phyloP scores from a whole-genome alignment of 768 basidiomycete species.

The Lepiota brunneoincarnata region DNA sequence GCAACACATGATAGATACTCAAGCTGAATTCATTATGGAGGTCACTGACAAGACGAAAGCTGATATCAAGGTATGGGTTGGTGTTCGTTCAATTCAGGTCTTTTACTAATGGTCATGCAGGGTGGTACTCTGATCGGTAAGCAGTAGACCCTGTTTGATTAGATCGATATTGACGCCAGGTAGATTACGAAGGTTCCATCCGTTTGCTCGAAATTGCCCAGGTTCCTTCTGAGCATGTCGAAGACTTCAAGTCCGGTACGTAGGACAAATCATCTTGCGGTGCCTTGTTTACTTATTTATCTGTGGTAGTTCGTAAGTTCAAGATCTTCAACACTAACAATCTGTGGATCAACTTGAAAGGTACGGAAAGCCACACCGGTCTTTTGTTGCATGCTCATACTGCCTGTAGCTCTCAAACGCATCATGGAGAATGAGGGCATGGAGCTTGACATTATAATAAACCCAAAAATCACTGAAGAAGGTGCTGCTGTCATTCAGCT shows the following conservation, averaged over 20 bases:
- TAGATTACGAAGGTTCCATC: constrained; percentile 82
- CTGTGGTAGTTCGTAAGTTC: constrained; percentile 71
- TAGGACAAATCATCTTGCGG: not conserved
- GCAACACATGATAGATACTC: constrained; percentile 72
- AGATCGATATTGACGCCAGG: constrained; percentile 1
- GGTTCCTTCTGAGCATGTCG: constrained; percentile 88
- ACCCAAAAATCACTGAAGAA: constrained; percentile 83
- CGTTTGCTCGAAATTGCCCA: constrained; percentile 93
- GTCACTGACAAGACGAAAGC: constrained; percentile 91
- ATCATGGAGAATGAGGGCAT: constrained; percentile 85
- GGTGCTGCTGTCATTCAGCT: constrained; percentile 87
- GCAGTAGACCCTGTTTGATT: constrained; percentile 1
- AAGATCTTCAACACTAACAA: constrained; percentile 93
- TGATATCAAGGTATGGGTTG: constrained; percentile 35
- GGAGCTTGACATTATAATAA: constrained; percentile 95
- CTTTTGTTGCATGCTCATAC: not conserved
- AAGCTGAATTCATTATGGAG: constrained; percentile 84
- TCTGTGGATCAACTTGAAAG: constrained; percentile 76
- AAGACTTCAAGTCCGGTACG: constrained; percentile 86
- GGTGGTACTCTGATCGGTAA: constrained; percentile 81
- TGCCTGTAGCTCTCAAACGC: constrained; percentile 71
- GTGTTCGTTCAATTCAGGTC: not conserved
- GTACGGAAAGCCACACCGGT: constrained; percentile 27
- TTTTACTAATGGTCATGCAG: constrained; percentile 54
- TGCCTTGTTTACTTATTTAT: constrained; percentile 7